Conservation (phyloP, 2,329 filamentous ascomycete genomes). For the Xylariaceae sp. region DNA sequence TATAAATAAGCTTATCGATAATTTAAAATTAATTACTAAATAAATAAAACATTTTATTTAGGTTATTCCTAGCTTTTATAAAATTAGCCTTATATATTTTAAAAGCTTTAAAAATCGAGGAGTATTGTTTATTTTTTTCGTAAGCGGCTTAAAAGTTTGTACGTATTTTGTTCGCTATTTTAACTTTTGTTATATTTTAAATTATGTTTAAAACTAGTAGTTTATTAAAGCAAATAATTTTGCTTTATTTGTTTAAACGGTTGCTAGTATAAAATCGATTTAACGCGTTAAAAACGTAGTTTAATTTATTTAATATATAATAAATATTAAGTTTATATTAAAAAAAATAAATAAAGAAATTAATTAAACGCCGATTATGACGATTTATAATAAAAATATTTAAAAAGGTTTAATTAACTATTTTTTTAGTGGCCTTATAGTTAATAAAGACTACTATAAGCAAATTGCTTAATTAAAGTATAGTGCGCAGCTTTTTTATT, state of each 20-base stretch:
- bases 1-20: conserved; percentile 1
- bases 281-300: neutral
- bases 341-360: conserved; percentile 2
- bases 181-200: neutral
- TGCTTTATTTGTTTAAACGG: neutral
- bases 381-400: neutral
- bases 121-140: neutral
- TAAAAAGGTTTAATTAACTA: neutral
- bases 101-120: neutral
- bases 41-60: neutral
- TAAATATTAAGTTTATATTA: conserved; percentile 2
- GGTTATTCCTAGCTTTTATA: neutral
- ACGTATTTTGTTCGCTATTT: neutral
- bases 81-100: neutral
- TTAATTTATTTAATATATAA: neutral
- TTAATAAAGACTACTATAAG: neutral
- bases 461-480: neutral
- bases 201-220: neutral
- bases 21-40: neutral
- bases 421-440: neutral
- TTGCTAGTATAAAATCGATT: neutral
- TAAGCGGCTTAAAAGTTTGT: neutral
- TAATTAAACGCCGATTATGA: neutral
- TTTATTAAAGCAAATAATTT: conserved; percentile 1
- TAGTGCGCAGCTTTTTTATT: conserved; percentile 3